Percentiles rank a stretch among this genome's conserved stretches.
These are phyloP conservation scores for Sophora flavescens DNA, from an alignment of 306 rosid species.

Conservation along the genomic window DNA sequence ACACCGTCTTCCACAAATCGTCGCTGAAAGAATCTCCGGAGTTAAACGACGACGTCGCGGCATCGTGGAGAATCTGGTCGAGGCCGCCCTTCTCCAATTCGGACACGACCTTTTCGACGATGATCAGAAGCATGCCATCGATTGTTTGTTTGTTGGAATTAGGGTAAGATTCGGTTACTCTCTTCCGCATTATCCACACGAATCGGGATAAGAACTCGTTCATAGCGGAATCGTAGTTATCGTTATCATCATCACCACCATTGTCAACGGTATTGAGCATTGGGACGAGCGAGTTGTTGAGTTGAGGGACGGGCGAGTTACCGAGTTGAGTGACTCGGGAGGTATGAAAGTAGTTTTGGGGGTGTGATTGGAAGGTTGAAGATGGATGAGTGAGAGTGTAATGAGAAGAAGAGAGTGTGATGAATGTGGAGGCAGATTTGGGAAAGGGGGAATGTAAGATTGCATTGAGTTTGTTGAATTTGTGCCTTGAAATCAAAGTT, in stretches of 20 bases:
- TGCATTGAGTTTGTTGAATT: slow-evolving; percentile 51
- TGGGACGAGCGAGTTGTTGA: slow-evolving; percentile 30
- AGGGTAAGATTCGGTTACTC: slow-evolving; percentile 56
- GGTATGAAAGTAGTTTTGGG: slow-evolving; percentile 50
- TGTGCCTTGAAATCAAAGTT: slow-evolving; percentile 50
- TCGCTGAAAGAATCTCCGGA: slow-evolving; percentile 78
- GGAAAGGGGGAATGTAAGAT: slow-evolving; percentile 10
- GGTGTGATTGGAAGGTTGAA: slow-evolving; percentile 27
- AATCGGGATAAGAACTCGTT: slow-evolving; percentile 83
- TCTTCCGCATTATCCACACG: slow-evolving; percentile 78
- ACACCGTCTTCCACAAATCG: slow-evolving; percentile 89
- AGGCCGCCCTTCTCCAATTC: slow-evolving; percentile 69
- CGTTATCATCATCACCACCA: not conserved
- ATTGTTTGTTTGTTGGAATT: slow-evolving; percentile 66
- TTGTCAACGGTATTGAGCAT: slow-evolving; percentile 36
- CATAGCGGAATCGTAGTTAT: slow-evolving; percentile 57
- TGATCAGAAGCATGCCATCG: slow-evolving; percentile 69
- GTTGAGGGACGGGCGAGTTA: slow-evolving; percentile 7
- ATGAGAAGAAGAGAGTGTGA: slow-evolving; percentile 21
- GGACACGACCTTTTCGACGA: slow-evolving; percentile 66
- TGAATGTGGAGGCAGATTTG: slow-evolving; percentile 8
- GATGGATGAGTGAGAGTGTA: not conserved
- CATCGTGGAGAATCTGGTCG: slow-evolving; percentile 39
- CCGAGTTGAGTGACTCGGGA: slow-evolving; percentile 36
- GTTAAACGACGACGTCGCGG: slow-evolving; percentile 1